Evolutionary conservation across 1,284 basidiomycete genomes (phyloP), one percentile per base, ranked within the genome.

Genomic region (Ganoderma sinense): DNA sequence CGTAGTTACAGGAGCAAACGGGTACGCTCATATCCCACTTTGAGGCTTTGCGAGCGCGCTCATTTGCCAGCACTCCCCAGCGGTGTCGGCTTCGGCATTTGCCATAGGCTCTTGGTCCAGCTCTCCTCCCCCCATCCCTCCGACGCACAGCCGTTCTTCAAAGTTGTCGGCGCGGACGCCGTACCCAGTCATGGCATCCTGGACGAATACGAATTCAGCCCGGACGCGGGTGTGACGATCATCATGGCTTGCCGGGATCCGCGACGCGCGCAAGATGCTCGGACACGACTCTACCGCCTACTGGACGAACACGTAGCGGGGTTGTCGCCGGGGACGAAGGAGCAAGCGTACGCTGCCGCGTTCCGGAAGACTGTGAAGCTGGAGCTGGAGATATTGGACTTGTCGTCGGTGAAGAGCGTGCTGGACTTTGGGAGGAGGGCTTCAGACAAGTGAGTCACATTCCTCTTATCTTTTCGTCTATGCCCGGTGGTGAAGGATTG

Each of bases 21-120:
- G 86, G 91, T 91, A 74, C 55, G 86, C 10, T 66, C 33, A 61
- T 68, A 23, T 23, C 11, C 66, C 33, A 55, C 68, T 23, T n/a
- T 11, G 6, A n/a, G 55, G 39, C 26, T 40, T 56, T 43, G 48
- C 33, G 8, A 56, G 53, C 29, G 51, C 26, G 51, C 51, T 55
- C 51, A 55, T 45, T 20, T 55, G 53, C 18, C 45, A n/a, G 23
- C 40, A 26, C 23, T 23, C 13, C 66, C 2, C 78, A 97, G 96
- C 64, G 95, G 96, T 67, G 87, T 97, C 39, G 96, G 95, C 14
- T 92, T 92, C 76, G 95, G 94, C 1, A 91, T 95, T 62, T 96
- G 95, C 81, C 89, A 93, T 69, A 91, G 94, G 64, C 87, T 97
- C 8, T 85, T 97, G 61, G 80, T 85, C 71, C 91, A 95, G 77